These are phyloP conservation scores for Entomortierella lignicola DNA, from an alignment of 192 early-diverging fungal species.

Conservation along the genomic window DNA sequence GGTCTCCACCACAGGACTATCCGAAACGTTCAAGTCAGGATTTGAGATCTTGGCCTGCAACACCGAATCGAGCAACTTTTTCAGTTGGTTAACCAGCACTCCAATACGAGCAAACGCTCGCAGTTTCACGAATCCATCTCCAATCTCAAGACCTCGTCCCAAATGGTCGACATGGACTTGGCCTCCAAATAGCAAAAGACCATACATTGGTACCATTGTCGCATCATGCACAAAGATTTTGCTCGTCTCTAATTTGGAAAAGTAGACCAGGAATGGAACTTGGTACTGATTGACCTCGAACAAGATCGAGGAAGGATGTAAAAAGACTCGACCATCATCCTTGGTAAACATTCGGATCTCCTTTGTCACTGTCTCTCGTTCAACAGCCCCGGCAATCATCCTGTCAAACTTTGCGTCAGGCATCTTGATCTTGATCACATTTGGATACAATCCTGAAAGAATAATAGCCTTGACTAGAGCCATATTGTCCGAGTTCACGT, in stretches of 20 bases:
- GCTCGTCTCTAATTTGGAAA: constrained; percentile 70
- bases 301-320: constrained; percentile 86
- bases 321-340: constrained; percentile 77
- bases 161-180: constrained; percentile 76
- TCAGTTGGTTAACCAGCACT: constrained; percentile 82
- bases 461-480: constrained; percentile 78
- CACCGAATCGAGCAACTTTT: constrained; percentile 74
- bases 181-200: constrained; percentile 87
- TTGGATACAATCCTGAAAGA: constrained; percentile 85
- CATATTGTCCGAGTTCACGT: constrained; percentile 63
- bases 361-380: constrained; percentile 73
- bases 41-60: constrained; percentile 80
- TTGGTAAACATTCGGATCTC: constrained; percentile 80
- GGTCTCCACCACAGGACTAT: constrained; percentile 49
- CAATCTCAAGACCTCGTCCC: constrained; percentile 71
- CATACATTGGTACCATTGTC: constrained; percentile 73
- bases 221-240: constrained; percentile 77
- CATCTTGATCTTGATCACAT: constrained; percentile 75
- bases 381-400: constrained; percentile 76
- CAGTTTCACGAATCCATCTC: constrained; percentile 70
- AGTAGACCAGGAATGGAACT: constrained; percentile 77
- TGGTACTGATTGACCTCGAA: constrained; percentile 71
- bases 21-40: constrained; percentile 62
- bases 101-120: constrained; percentile 80
- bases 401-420: constrained; percentile 82